Evolutionary conservation across 2,329 filamentous ascomycete genomes (phyloP), one percentile per base, ranked within the genome.

Genomic region (Pestalotiopsis sp.): DNA sequence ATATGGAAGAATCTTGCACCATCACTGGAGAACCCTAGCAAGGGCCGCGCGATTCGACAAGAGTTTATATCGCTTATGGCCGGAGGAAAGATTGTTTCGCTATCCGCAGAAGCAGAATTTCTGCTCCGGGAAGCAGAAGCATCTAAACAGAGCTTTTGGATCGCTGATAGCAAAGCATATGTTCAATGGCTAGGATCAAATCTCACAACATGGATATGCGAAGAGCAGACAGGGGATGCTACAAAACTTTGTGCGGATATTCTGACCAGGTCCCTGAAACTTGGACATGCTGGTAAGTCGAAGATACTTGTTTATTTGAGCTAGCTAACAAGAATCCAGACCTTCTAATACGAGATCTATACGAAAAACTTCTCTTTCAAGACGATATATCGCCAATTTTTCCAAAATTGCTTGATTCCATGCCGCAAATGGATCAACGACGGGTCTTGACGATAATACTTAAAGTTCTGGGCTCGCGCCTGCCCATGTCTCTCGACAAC

Each of bases 101-200:
- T 85, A 12, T 79, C 83, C 12, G 87, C 87, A 0, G 88, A 90
- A 70, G 90, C 90, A 5, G 83, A 88, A 66, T 80, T 84, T 31
- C 73, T 85, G 2, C 75, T 86, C 9, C 84, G 83, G 3, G 74
- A 77, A 17, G 80, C 72, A 17, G 72, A 74, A 20, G 75, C 81
- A 23, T 72, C 74, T 0, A 72, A 68, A 20, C 76, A 74, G 23
- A 71, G 75, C 5, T 71, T 72, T 13, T 97, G 93, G 93, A 75
- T 93, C 41, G 85, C 88, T 0, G 86, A 90, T 71, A 91, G 91
- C 3, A 83, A 82, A 31, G 78, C 85, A 20, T 97, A 93, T 80
- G 86, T 88, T 13, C 80, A 80, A 38, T 97, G 94, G 94, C 79
- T 97, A 52, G 92, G 90, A 2, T 80, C 79, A 14, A 93, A 90